Percentiles rank a stretch among this genome's conserved stretches.
These are phyloP conservation scores for Irpex sp. DNA, from an alignment of 1,284 basidiomycete genomes.

Conservation along the genomic window DNA sequence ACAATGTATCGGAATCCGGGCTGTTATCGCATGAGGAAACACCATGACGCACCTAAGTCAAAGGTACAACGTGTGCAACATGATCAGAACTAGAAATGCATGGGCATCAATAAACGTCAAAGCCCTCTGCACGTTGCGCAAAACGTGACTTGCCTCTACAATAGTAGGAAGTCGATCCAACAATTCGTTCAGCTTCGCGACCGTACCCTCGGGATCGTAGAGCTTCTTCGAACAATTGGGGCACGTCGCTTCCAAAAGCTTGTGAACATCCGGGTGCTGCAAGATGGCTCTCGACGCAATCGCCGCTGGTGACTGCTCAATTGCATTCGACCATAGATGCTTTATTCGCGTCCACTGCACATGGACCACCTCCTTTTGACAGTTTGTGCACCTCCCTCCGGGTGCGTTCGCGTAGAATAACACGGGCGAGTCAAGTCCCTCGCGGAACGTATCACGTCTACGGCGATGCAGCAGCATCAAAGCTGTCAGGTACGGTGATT, in stretches of 20 bases:
- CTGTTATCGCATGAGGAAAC: too few species aligned
- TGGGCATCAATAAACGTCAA: neutral
- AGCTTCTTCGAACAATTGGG: constrained; percentile 14
- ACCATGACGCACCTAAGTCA: too few species aligned
- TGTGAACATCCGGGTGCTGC: constrained; percentile 15
- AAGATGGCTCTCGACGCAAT: constrained; percentile 13
- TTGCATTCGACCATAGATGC: constrained; percentile 15
- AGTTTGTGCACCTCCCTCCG: constrained; percentile 9
- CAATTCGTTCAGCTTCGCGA: constrained; percentile 12
- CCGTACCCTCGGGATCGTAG: constrained; percentile 16
- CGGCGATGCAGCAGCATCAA: constrained; percentile 21
- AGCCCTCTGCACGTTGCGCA: neutral
- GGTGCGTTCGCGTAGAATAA: constrained; percentile 18
- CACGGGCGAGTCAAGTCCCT: constrained; percentile 16
- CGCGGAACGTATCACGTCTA: constrained; percentile 17
- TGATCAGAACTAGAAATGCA: neutral
- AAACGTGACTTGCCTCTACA: constrained; percentile 15
- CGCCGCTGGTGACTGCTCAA: constrained; percentile 13
- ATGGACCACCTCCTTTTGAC: constrained; percentile 14
- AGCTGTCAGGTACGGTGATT: constrained; percentile 13
- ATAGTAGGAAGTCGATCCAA: constrained; percentile 14
- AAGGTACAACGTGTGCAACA: neutral
- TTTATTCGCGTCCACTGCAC: constrained; percentile 19
- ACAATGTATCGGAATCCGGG: too few species aligned
- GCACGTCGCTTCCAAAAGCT: constrained; percentile 16